These are phyloP conservation scores for Trypanosoma platydactyli DNA, from an alignment of 208 protist species.

Conservation along the genomic window DNA sequence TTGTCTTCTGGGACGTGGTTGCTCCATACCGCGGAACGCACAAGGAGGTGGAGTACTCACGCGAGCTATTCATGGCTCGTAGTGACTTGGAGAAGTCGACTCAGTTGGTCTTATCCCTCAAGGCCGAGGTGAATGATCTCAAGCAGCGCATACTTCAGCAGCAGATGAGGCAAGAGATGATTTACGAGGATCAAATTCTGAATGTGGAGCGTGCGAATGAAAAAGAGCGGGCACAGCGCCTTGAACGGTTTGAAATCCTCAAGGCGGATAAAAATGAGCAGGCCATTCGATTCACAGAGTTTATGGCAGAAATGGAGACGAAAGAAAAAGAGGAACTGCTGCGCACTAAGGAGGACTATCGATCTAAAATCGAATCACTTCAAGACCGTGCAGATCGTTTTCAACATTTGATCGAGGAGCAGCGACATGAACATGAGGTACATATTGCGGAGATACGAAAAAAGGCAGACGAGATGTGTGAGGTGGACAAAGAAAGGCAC, in stretches of 20 bases:
- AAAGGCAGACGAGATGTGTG: slow-evolving; percentile 39
- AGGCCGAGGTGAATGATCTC: slow-evolving; percentile 89
- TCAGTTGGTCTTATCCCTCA: slow-evolving; percentile 53
- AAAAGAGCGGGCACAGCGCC: slow-evolving; percentile 68
- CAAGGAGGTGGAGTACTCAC: slow-evolving; percentile 86
- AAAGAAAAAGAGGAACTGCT: slow-evolving; percentile 56
- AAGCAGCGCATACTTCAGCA: slow-evolving; percentile 94
- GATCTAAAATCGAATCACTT: slow-evolving; percentile 89
- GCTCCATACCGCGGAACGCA: slow-evolving; percentile 83
- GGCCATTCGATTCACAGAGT: slow-evolving; percentile 95
- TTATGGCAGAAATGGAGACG: slow-evolving; percentile 85
- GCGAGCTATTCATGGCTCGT: slow-evolving; percentile 94
- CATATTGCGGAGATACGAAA: slow-evolving; percentile 52
- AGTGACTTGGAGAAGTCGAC: slow-evolving; percentile 91
- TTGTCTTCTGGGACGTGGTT: slow-evolving; percentile 91
- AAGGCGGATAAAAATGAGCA: slow-evolving; percentile 90
- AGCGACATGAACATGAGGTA: slow-evolving; percentile 51
- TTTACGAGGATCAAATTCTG: slow-evolving; percentile 92
- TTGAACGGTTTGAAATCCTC: slow-evolving; percentile 67
- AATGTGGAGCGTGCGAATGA: slow-evolving; percentile 85
- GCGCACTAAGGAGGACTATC: slow-evolving; percentile 89
- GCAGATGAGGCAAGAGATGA: slow-evolving; percentile 92
- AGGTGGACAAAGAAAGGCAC: slow-evolving; percentile 51
- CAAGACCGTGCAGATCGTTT: slow-evolving; percentile 76
- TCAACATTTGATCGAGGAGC: slow-evolving; percentile 73